These are phyloP conservation scores for Hebeloma cylindrosporum DNA, from an alignment of 768 basidiomycete genomes.

Conservation along the genomic window DNA sequence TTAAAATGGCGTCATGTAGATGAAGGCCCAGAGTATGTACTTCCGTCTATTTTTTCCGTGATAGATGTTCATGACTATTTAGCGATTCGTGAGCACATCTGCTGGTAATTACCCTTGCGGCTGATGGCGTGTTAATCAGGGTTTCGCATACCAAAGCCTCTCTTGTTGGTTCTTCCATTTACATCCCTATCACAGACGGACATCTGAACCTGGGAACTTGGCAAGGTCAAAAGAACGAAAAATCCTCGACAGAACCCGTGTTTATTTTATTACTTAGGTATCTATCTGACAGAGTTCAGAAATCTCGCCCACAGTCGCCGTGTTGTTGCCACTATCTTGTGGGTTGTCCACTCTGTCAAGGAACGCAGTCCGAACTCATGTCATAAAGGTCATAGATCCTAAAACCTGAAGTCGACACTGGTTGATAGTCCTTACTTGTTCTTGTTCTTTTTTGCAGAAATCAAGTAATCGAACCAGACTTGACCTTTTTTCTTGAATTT, in stretches of 20 bases:
- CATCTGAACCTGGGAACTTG: conserved; percentile 84
- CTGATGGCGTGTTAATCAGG: no score
- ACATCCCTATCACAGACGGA: conserved; percentile 80
- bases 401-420: no score
- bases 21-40: conserved; percentile 85
- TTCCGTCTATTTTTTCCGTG: conserved; percentile 2
- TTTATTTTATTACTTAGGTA: conserved; percentile 44
- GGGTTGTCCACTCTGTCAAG: no score
- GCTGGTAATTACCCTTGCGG: no score
- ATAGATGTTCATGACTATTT: conserved; percentile 10
- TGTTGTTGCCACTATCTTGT: conserved; percentile 84
- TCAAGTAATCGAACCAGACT: no score
- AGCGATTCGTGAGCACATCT: conserved; percentile 72
- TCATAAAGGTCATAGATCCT: no score
- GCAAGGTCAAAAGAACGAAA: conserved; percentile 61
- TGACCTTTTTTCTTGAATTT: no score
- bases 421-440: no score
- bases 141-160: conserved; percentile 92
- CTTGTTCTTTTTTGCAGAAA: no score
- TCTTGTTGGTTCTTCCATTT: conserved; percentile 78
- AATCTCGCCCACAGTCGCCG: conserved; percentile 61
- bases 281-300: conserved; percentile 87
- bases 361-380: no score
- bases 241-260: background rate
- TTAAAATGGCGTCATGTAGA: conserved; percentile 85